Evolutionary conservation across 495 filamentous ascomycete genomes (phyloP).

Genomic region (Annulohypoxylon stygium): DNA sequence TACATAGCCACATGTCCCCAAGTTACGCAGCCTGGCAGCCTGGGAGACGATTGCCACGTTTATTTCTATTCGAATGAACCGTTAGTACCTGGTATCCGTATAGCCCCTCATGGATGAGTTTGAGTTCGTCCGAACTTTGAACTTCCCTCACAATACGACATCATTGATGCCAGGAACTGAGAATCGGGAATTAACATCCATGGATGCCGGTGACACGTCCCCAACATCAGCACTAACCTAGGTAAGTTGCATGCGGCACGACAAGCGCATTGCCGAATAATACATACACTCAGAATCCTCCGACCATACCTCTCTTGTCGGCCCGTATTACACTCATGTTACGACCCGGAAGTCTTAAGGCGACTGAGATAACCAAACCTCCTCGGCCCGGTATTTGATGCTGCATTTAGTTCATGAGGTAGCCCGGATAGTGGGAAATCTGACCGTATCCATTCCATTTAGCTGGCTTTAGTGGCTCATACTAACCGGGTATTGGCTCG

Average conservation of each 20-base stretch:
- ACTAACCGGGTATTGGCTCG: conserved; percentile 7
- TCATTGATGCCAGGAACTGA: conserved; percentile 15
- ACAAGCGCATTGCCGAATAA: conserved; percentile 32
- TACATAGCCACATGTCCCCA: background rate
- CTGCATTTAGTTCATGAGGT: conserved; percentile 22
- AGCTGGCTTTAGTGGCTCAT: background rate
- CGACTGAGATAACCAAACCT: background rate
- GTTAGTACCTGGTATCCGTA: background rate
- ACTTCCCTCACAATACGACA: conserved; percentile 11
- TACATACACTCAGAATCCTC: conserved; percentile 12
- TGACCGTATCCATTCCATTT: conserved; percentile 10
- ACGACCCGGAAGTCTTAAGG: conserved; percentile 5
- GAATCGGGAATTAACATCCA: conserved; percentile 22
- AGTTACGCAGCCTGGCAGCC: background rate
- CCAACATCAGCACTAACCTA: conserved; percentile 33
- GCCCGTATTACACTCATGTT: conserved; percentile 34
- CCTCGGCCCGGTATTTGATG: conserved; percentile 35
- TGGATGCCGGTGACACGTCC: conserved; percentile 23
- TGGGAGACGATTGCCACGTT: background rate
- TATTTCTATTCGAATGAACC: background rate
- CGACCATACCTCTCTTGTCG: conserved; percentile 25
- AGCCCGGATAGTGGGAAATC: conserved; percentile 15
- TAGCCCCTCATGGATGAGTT: background rate
- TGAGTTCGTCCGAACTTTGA: conserved; percentile 1
- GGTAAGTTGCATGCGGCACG: conserved; percentile 29